Evolutionary conservation across 129 eudicot genomes (phyloP).

Genomic region (sunflower (Helianthus annuus)): DNA sequence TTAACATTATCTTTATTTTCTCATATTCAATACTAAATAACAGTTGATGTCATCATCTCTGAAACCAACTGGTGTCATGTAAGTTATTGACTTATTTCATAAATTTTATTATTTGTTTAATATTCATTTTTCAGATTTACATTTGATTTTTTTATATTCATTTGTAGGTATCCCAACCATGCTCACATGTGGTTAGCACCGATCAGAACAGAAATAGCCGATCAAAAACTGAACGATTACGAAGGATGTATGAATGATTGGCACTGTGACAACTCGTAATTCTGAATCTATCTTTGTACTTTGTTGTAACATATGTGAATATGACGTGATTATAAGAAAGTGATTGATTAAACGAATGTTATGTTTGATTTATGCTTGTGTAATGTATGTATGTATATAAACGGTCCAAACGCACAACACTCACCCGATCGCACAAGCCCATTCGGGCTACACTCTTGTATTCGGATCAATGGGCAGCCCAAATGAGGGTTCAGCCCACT

Average conservation of each 20-base stretch:
- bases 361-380: too few relatives aligned
- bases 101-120: background rate
- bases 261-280: too few relatives aligned
- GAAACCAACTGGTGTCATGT: constrained; percentile 93
- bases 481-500: too few relatives aligned
- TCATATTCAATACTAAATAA: background rate
- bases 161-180: constrained; percentile 93
- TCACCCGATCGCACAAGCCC: too few relatives aligned
- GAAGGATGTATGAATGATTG: constrained; percentile 89
- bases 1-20: background rate
- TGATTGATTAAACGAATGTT: too few relatives aligned
- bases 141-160: background rate
- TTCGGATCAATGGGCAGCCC: too few relatives aligned
- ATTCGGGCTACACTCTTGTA: too few relatives aligned
- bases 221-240: constrained; percentile 69
- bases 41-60: constrained; percentile 97
- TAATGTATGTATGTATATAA: too few relatives aligned
- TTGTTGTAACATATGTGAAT: too few relatives aligned
- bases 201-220: constrained; percentile 69
- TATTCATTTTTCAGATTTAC: background rate
- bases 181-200: constrained; percentile 99
- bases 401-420: too few relatives aligned
- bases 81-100: constrained; percentile 30
- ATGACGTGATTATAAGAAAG: too few relatives aligned
- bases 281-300: too few relatives aligned